phyloP scores from a whole-genome alignment of 805 yeast species.

The Candida ovalis region DNA sequence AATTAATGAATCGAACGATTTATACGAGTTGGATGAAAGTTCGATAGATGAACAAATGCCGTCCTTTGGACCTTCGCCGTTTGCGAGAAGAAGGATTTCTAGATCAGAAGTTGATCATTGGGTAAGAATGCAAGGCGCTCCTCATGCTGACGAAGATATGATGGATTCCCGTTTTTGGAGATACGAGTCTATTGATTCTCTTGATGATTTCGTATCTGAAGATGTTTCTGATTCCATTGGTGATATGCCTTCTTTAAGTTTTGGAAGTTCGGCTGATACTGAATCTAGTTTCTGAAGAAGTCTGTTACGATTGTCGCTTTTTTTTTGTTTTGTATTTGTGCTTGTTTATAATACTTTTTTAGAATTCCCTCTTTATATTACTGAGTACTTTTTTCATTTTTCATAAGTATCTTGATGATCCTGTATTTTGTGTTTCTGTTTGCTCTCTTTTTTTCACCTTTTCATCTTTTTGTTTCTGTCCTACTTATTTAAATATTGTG shows the following conservation, averaged over 20 bases:
- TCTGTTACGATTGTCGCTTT: neutral
- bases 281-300: neutral
- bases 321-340: neutral
- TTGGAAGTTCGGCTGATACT: neutral
- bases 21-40: neutral
- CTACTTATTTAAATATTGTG: too few species aligned
- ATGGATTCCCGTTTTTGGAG: neutral
- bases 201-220: neutral
- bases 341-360: neutral
- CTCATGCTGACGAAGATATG: neutral
- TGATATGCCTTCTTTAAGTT: neutral
- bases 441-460: too few species aligned
- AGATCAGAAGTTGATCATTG: neutral
- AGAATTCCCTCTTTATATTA: neutral
- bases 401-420: too few species aligned
- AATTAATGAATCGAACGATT: neutral
- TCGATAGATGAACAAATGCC: neutral
- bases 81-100: neutral
- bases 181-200: neutral
- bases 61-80: neutral
- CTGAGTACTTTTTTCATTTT: too few species aligned
- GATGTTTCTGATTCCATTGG: neutral
- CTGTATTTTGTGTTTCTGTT: too few species aligned
- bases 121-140: neutral
- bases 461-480: too few species aligned